Percentiles rank a stretch among this genome's conserved stretches.
These are phyloP conservation scores for Aristolochia contorta DNA, from an alignment of 164 flowering plant genomes.

Conservation along the genomic window DNA sequence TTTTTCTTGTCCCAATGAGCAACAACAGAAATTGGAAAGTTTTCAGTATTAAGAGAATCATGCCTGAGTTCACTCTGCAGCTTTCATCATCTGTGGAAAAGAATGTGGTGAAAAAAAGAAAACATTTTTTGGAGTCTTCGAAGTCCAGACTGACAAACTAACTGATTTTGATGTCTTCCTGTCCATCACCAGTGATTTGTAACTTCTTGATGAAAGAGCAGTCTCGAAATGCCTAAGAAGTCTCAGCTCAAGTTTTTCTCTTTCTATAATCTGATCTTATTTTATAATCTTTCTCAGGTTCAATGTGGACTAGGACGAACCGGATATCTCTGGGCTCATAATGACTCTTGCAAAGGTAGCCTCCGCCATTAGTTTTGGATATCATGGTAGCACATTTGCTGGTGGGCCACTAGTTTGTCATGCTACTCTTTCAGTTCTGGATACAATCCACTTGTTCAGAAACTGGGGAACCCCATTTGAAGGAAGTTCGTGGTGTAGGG, in stretches of 20 bases:
- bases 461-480: conserved; percentile 60
- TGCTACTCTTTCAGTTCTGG: conserved; percentile 54
- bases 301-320: conserved; percentile 90
- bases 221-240: no score
- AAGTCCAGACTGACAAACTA: no score
- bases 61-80: no score
- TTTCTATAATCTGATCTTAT: not conserved
- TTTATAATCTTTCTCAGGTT: conserved; percentile 29
- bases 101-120: no score
- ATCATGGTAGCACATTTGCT: conserved; percentile 92
- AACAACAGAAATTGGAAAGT: no score
- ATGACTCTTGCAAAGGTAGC: conserved; percentile 91
- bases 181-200: no score
- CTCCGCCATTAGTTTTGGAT: conserved; percentile 48
- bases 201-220: no score
- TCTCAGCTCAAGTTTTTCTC: not conserved
- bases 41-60: no score
- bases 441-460: conserved; percentile 50
- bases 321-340: conserved; percentile 80
- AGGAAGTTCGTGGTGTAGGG: conserved; percentile 68
- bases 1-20: no score
- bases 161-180: no score
- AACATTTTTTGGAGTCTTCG: no score
- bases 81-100: no score
- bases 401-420: conserved; percentile 65